These are phyloP conservation scores for Jaltomata sinuosa DNA, from an alignment of 257 asterid genomes.

Conservation along the genomic window DNA sequence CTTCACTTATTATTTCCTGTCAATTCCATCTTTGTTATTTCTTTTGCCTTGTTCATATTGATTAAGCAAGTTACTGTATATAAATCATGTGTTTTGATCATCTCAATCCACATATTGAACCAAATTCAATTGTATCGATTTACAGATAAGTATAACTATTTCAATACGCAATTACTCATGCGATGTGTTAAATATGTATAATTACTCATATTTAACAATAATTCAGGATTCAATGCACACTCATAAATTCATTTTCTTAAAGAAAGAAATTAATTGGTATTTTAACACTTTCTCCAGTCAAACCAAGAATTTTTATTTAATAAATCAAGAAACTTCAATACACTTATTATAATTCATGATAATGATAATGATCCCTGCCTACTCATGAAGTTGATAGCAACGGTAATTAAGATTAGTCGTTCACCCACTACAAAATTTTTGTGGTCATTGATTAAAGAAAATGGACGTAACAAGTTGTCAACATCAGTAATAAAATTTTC, in stretches of 20 bases:
- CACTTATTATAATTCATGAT: not conserved
- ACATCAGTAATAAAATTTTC: not conserved
- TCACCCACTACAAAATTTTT: conserved; percentile 5
- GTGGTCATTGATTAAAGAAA: not conserved
- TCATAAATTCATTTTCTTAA: no score
- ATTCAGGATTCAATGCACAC: not conserved
- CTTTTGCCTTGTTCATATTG: no score
- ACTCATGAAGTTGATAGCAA: conserved; percentile 9
- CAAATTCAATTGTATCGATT: no score
- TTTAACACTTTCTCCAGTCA: not conserved
- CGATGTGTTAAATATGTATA: no score
- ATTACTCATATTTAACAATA: no score
- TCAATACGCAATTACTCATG: no score
- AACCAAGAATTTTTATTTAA: not conserved
- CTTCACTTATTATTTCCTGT: no score
- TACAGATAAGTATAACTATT: no score
- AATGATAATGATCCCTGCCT: conserved; percentile 1
- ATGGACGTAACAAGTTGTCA: not conserved
- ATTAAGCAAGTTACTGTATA: no score
- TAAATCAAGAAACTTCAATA: not conserved
- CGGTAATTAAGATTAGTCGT: conserved; percentile 10
- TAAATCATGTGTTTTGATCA: no score
- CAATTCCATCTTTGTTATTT: no score
- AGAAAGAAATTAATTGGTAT: not conserved
- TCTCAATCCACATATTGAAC: no score